Conservation (phyloP, 345 rosid species). For the Dipteronia sinensis region DNA sequence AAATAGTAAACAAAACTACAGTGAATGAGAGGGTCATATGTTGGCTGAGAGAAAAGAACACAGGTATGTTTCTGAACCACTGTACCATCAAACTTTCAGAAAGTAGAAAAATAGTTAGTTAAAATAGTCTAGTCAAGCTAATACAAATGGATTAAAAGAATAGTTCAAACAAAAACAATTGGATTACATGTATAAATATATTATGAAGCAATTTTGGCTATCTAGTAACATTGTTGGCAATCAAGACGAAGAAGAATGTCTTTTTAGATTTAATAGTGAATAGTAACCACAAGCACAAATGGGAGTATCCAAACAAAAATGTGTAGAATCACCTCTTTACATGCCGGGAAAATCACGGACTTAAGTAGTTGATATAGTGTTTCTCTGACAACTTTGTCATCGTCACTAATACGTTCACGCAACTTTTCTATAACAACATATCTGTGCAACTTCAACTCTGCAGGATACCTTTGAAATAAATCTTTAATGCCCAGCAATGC, state of each 20-base stretch:
- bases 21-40: not conserved
- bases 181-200: not conserved
- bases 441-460: conserved; percentile 59
- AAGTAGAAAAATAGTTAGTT: not conserved
- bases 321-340: conserved; percentile 60
- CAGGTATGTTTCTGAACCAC: not conserved
- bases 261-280: not conserved
- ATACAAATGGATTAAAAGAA: not conserved
- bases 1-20: not conserved
- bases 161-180: not conserved
- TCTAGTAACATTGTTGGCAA: not conserved
- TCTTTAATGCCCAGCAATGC: conserved; percentile 75
- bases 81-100: not conserved
- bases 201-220: not conserved
- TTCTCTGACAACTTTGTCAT: conserved; percentile 63
- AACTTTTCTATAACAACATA: conserved; percentile 65
- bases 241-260: not conserved
- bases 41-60: not conserved
- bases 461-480: conserved; percentile 65
- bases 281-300: conserved; percentile 2
- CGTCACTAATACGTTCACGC: conserved; percentile 70
- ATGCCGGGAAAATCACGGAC: conserved; percentile 60
- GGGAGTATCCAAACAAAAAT: not conserved
- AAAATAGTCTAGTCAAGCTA: not conserved
- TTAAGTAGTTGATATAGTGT: conserved; percentile 60